Evolutionary conservation across 2,329 filamentous ascomycete species (phyloP).

Genomic region (Didymella lethalis): DNA sequence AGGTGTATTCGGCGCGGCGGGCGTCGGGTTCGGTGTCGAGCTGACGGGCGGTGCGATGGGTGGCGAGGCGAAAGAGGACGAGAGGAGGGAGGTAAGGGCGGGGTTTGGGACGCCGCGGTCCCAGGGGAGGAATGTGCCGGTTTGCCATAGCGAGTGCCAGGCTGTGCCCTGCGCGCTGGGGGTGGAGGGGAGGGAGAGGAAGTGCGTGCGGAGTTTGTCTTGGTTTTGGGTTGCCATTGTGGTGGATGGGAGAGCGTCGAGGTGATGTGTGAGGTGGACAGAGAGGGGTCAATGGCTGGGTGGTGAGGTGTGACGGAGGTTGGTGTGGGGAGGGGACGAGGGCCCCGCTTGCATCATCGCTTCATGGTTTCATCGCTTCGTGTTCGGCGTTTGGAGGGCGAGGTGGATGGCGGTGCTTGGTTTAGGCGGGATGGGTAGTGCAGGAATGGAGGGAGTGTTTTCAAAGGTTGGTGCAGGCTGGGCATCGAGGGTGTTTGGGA

Average conservation of each 20-base stretch:
- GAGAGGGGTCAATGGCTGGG: slow-evolving; percentile 4
- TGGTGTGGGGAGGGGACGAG: slow-evolving; percentile 10
- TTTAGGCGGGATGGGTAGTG: no score
- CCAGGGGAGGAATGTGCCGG: slow-evolving; percentile 64
- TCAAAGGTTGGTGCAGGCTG: no score
- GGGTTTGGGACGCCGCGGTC: slow-evolving; percentile 66
- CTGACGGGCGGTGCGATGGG: slow-evolving; percentile 19
- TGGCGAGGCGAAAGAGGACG: neutral
- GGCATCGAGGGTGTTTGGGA: no score
- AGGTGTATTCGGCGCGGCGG: slow-evolving; percentile 26
- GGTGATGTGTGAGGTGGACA: neutral
- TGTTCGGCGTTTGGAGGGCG: neutral
- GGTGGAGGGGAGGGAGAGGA: slow-evolving; percentile 52
- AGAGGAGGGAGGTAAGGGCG: slow-evolving; percentile 64
- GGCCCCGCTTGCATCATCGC: slow-evolving; percentile 9
- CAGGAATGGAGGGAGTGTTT: no score
- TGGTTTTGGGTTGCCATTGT: slow-evolving; percentile 42
- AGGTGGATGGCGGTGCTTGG: no score
- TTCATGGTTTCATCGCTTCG: neutral
- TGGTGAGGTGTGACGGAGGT: slow-evolving; percentile 1
- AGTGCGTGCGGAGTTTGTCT: slow-evolving; percentile 52
- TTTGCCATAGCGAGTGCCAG: slow-evolving; percentile 66
- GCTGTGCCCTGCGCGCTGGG: slow-evolving; percentile 59
- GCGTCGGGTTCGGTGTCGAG: slow-evolving; percentile 28
- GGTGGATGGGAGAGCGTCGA: neutral